Percentiles rank a stretch among this genome's conserved stretches.
Conservation (phyloP, 495 filamentous ascomycete genomes). For the Aspergillus steynii region DNA sequence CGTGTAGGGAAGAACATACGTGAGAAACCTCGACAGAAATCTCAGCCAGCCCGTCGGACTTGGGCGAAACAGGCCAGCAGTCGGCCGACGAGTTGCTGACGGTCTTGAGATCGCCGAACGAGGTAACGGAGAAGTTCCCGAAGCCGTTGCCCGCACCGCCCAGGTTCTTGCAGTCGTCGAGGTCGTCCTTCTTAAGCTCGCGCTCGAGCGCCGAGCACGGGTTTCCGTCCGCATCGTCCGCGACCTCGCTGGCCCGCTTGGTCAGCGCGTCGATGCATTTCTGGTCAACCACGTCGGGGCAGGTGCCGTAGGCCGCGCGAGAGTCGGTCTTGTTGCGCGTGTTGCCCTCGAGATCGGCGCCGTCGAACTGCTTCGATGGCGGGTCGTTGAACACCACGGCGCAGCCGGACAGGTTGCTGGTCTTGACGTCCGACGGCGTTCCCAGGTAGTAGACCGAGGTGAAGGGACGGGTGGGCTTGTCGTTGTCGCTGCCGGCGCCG, state of each 20-base stretch:
- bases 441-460: slow-evolving; percentile 19
- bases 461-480: slow-evolving; percentile 7
- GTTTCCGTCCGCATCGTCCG: neutral
- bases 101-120: slow-evolving; percentile 7
- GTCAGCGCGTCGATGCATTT: slow-evolving; percentile 15
- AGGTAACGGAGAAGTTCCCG: slow-evolving; percentile 13
- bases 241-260: slow-evolving; percentile 4
- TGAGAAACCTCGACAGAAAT: slow-evolving; percentile 6
- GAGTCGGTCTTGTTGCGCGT: slow-evolving; percentile 9
- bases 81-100: slow-evolving; percentile 10
- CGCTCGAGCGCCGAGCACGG: slow-evolving; percentile 7
- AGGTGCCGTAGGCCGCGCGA: slow-evolving; percentile 13
- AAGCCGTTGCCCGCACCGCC: slow-evolving; percentile 6
- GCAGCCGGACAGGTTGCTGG: slow-evolving; percentile 9
- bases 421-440: slow-evolving; percentile 5
- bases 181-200: neutral
- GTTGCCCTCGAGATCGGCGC: neutral
- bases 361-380: slow-evolving; percentile 5
- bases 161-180: slow-evolving; percentile 11
- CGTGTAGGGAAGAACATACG: slow-evolving; percentile 1
- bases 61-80: slow-evolving; percentile 19
- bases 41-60: slow-evolving; percentile 12
- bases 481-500: neutral
- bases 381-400: slow-evolving; percentile 17
- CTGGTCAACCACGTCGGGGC: slow-evolving; percentile 21